These are phyloP conservation scores for Fragaria vesca DNA, from an alignment of 306 rosid species.

Conservation along the genomic window DNA sequence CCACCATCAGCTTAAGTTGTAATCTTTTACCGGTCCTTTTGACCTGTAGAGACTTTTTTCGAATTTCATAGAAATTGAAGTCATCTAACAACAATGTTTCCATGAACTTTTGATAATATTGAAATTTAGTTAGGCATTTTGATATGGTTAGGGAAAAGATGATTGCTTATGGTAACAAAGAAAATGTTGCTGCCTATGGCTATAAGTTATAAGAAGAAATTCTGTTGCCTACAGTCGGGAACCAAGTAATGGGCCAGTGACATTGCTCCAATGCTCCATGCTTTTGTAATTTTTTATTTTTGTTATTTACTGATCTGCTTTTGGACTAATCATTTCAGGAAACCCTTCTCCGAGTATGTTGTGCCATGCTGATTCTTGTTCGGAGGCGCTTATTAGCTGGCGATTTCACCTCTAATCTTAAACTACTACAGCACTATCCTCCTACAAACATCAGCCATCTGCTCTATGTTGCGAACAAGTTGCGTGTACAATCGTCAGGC, in stretches of 20 bases:
- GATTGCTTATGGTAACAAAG: neutral
- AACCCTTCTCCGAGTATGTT: constrained; percentile 89
- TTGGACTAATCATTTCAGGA: constrained; percentile 48
- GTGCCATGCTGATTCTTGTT: constrained; percentile 89
- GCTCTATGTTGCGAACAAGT: constrained; percentile 94
- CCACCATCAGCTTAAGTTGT: too few relatives aligned
- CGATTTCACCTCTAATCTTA: constrained; percentile 96
- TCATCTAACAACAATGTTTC: neutral
- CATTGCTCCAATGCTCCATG: neutral
- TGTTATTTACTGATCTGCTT: neutral
- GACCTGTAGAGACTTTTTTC: too few relatives aligned
- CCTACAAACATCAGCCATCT: constrained; percentile 91
- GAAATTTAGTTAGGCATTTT: neutral
- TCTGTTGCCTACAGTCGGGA: neutral
- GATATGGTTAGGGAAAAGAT: neutral
- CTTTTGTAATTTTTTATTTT: neutral
- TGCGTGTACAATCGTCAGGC: constrained; percentile 63
- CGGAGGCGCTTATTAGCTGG: constrained; percentile 94
- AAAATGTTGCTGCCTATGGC: neutral
- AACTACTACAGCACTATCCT: constrained; percentile 86
- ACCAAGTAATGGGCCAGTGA: constrained; percentile 1
- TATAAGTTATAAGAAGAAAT: neutral
- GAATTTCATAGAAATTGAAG: too few relatives aligned
- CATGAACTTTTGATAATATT: neutral
- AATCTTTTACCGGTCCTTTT: too few relatives aligned